Evolutionary conservation across 1,284 basidiomycete genomes (phyloP).

Genomic region (Trichosporon faecale): DNA sequence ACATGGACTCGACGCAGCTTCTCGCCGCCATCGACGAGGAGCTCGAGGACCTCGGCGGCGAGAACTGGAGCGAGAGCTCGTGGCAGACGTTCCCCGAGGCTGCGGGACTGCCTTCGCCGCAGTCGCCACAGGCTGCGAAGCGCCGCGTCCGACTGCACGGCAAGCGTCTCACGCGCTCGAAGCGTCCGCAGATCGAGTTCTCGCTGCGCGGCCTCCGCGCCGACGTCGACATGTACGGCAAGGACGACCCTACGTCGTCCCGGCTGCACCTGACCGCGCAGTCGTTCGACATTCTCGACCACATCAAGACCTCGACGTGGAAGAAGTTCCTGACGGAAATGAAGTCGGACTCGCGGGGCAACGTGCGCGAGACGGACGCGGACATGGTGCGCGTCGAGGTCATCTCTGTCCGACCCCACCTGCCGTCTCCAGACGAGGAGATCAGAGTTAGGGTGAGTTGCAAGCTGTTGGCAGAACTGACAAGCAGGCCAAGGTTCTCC

Average conservation of each 20-base stretch:
- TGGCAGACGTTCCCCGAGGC: constrained; percentile 69
- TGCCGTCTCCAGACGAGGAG: constrained; percentile 63
- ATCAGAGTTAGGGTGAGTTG: constrained; percentile 69
- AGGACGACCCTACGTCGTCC: constrained; percentile 61
- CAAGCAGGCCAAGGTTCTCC: constrained; percentile 77
- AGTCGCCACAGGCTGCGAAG: constrained; percentile 41
- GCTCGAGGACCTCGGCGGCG: constrained; percentile 62
- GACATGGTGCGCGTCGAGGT: constrained; percentile 90
- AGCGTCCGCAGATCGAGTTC: constrained; percentile 79
- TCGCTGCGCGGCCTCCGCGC: constrained; percentile 64
- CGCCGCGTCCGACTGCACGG: constrained; percentile 34
- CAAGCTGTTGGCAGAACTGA: background rate
- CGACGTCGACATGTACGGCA: constrained; percentile 65
- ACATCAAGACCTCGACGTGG: constrained; percentile 98
- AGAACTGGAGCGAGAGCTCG: constrained; percentile 70
- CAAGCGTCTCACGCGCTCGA: constrained; percentile 65
- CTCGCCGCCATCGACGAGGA: constrained; percentile 90
- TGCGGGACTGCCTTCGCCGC: constrained; percentile 37
- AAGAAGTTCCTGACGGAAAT: constrained; percentile 89
- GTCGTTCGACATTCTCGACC: constrained; percentile 86
- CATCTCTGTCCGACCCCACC: constrained; percentile 66
- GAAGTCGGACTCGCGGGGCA: constrained; percentile 74
- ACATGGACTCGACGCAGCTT: constrained; percentile 69
- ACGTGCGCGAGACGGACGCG: constrained; percentile 80
- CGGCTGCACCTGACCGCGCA: constrained; percentile 64